Evolutionary conservation across 1,139 yeast genomes (phyloP), one percentile per base, ranked within the genome.

Genomic region (Candida sanyaensis): DNA sequence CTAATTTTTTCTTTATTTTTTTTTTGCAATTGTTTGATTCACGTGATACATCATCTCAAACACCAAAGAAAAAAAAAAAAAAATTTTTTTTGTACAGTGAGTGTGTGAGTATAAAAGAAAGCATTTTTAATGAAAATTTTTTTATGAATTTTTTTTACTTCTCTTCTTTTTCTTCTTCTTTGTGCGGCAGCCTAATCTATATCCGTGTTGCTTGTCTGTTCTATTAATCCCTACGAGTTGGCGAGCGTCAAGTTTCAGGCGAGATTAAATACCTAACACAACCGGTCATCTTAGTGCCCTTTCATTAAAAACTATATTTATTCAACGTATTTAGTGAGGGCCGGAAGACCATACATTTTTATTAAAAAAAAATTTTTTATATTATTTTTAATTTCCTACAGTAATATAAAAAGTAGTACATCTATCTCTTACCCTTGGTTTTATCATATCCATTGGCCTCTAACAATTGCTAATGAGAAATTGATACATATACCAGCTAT

Each of bases 401-500:
- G 34, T 12, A 31, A 8, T 13, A 31, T 29, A 36, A 21, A 17
- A 17, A 34, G 17, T 24, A 8, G 11, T 40, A 29, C 29, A n/a
- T 29, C 34, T 17, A 28, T 28, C 10, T 34, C 12, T 39, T 10
- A 11, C 29, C 26, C 43, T 26, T 26, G 28, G 6, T 26, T 6
- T 26, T 4, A 7, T 48, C 57, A 75, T 21, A 73, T 62, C 78
- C 80, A 80, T 50, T 75, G 75, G 4, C 75, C 75, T 54, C 84
- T 68, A 42, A 80, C 66, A 30, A 83, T 58, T 6, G 87, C 86
- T 58, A 83, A 79, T 36, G 81, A 66, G 45, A 83, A 69, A 61
- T 86, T 86, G 42, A 82, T 69, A 45, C 80, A 63, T 11, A 85
- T 67, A 1, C 93, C 93, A 6, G 81, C 81, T 45, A 83, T 62